Conservation (phyloP, 1,139 yeast species). For the Pichia sp. region DNA sequence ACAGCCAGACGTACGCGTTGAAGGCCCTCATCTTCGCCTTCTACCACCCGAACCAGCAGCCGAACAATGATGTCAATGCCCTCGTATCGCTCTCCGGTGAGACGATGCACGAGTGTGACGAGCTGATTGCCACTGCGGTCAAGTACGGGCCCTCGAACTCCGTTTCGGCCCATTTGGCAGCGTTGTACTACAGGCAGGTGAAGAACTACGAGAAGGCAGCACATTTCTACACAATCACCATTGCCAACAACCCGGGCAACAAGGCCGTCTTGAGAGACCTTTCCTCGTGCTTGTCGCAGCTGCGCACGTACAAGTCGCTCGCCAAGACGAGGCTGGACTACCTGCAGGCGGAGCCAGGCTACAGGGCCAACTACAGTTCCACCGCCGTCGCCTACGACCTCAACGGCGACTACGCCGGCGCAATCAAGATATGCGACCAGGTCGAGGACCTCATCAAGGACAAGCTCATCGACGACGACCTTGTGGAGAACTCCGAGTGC, state of each 20-base stretch:
- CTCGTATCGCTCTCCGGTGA: slow-evolving; percentile 43
- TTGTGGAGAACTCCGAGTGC: slow-evolving; percentile 78
- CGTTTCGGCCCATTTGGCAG: slow-evolving; percentile 80
- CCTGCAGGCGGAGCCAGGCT: slow-evolving; percentile 76
- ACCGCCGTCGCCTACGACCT: slow-evolving; percentile 84
- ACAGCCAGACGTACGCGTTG: slow-evolving; percentile 79
- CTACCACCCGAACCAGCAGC: slow-evolving; percentile 16
- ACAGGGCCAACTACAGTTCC: slow-evolving; percentile 89
- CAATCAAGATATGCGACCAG: slow-evolving; percentile 66
- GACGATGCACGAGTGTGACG: slow-evolving; percentile 54
- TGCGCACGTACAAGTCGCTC: slow-evolving; percentile 65
- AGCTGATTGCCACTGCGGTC: slow-evolving; percentile 58
- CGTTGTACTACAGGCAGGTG: slow-evolving; percentile 71
- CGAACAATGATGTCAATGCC: slow-evolving; percentile 22
- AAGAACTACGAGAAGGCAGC: slow-evolving; percentile 75
- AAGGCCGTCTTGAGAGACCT: slow-evolving; percentile 78
- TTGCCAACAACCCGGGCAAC: slow-evolving; percentile 76
- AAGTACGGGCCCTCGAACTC: slow-evolving; percentile 54
- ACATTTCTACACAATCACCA: slow-evolving; percentile 73
- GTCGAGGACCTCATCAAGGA: slow-evolving; percentile 72
- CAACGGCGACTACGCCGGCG: slow-evolving; percentile 59
- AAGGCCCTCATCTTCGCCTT: slow-evolving; percentile 59
- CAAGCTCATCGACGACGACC: slow-evolving; percentile 61
- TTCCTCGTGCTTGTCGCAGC: slow-evolving; percentile 73
- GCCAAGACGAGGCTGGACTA: slow-evolving; percentile 62